These are phyloP conservation scores for Pythium coloratum DNA, from an alignment of 352 stramenopile species.

Conservation along the genomic window DNA sequence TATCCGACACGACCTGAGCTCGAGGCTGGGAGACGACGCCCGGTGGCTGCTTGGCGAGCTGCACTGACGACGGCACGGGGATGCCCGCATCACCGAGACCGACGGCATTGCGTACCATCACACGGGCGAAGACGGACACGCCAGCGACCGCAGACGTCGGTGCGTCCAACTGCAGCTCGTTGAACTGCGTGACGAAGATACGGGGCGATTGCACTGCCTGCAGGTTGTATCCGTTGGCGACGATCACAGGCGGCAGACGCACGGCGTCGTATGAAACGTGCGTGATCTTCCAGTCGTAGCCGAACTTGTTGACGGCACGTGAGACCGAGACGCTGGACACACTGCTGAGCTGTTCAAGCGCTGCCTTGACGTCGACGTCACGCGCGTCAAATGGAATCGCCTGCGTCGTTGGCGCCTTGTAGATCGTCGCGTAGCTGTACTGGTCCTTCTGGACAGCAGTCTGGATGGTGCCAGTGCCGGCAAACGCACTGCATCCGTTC, in stretches of 20 bases:
- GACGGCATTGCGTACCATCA: slow-evolving; percentile 56
- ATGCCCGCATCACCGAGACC: slow-evolving; percentile 45
- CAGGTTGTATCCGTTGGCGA: slow-evolving; percentile 54
- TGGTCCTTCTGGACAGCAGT: slow-evolving; percentile 41
- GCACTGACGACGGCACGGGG: slow-evolving; percentile 46
- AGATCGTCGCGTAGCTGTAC: slow-evolving; percentile 77
- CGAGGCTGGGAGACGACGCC: slow-evolving; percentile 34
- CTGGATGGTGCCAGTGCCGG: slow-evolving; percentile 19
- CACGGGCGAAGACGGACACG: slow-evolving; percentile 59
- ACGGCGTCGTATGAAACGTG: slow-evolving; percentile 80
- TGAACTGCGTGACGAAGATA: slow-evolving; percentile 54
- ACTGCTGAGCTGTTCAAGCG: slow-evolving; percentile 87
- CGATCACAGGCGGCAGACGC: slow-evolving; percentile 24
- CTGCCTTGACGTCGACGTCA: slow-evolving; percentile 91
- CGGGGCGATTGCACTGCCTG: slow-evolving; percentile 43
- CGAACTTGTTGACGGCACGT: slow-evolving; percentile 77
- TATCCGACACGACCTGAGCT: slow-evolving; percentile 55
- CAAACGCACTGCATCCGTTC: slow-evolving; percentile 90
- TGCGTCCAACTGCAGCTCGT: slow-evolving; percentile 43
- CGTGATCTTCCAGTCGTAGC: slow-evolving; percentile 92
- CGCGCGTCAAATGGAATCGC: slow-evolving; percentile 90
- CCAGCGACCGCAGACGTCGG: slow-evolving; percentile 29
- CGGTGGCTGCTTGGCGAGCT: slow-evolving; percentile 55
- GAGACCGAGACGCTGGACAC: slow-evolving; percentile 90
- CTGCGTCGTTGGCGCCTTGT: slow-evolving; percentile 88